These are phyloP conservation scores for Ogataea paradorogensis DNA, from an alignment of 805 yeast species.

Conservation along the genomic window DNA sequence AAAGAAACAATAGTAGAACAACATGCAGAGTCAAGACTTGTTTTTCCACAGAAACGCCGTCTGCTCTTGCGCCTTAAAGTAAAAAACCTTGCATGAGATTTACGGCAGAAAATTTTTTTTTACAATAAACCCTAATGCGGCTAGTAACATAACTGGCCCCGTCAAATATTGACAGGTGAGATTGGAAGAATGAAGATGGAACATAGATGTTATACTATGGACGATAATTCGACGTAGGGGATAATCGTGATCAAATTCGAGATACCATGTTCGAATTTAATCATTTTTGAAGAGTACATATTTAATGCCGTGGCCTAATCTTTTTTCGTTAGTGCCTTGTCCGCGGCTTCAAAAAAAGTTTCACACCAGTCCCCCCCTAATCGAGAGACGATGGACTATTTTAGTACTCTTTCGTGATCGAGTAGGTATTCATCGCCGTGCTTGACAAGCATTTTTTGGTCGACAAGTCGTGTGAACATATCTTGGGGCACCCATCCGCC, in stretches of 20 bases:
- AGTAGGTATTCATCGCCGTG: slow-evolving; percentile 46
- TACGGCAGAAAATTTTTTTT: background rate
- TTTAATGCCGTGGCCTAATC: background rate
- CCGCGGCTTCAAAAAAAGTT: slow-evolving; percentile 5
- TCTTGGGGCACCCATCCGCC: slow-evolving; percentile 97
- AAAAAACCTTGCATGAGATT: background rate
- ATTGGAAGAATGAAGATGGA: too few relatives aligned
- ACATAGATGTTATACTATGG: too few relatives aligned
- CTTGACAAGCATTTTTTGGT: slow-evolving; percentile 65
- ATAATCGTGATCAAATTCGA: too few relatives aligned
- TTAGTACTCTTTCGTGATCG: slow-evolving; percentile 29
- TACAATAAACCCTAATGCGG: background rate
- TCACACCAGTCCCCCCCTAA: background rate
- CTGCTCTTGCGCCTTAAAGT: background rate
- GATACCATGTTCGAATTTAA: too few relatives aligned
- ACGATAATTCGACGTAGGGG: too few relatives aligned
- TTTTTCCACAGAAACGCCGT: background rate
- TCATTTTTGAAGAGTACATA: background rate
- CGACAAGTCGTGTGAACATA: slow-evolving; percentile 69
- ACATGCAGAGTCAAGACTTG: background rate
- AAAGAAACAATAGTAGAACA: slow-evolving; percentile 5
- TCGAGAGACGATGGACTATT: slow-evolving; percentile 1
- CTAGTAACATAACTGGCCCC: background rate
- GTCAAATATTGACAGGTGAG: background rate
- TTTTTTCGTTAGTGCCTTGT: slow-evolving; percentile 1